phyloP scores from a whole-genome alignment of 1,284 basidiomycete genomes.

The Laetiporus sulphureus region DNA sequence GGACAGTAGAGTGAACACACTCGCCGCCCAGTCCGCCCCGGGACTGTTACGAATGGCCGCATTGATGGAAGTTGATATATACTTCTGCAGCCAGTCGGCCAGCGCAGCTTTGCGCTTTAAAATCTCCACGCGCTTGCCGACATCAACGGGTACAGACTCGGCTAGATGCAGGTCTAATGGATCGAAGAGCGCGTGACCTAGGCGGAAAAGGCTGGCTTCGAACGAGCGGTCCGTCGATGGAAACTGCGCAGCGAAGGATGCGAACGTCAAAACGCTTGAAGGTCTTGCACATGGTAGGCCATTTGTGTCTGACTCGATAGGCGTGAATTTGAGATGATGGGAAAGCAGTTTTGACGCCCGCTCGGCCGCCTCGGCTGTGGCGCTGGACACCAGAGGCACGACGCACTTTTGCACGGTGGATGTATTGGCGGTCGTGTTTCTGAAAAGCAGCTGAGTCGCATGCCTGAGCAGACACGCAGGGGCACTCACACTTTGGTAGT shows the following conservation, averaged over 20 bases:
- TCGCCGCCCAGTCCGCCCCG: slow-evolving; percentile 38
- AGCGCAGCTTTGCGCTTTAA: slow-evolving; percentile 79
- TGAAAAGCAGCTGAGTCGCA: slow-evolving; percentile 19
- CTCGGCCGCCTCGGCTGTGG: slow-evolving; percentile 30
- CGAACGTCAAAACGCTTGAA: slow-evolving; percentile 61
- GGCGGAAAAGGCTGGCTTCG: slow-evolving; percentile 79
- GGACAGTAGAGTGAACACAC: slow-evolving; percentile 75
- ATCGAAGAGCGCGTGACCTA: slow-evolving; percentile 92
- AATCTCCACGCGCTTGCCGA: slow-evolving; percentile 51
- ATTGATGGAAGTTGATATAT: slow-evolving; percentile 72
- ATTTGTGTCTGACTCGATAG: slow-evolving; percentile 50
- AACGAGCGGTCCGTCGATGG: slow-evolving; percentile 67
- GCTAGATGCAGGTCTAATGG: slow-evolving; percentile 61
- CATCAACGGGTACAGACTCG: slow-evolving; percentile 47
- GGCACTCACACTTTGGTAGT: slow-evolving; percentile 31
- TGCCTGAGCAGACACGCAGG: slow-evolving; percentile 33
- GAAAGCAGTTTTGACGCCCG: slow-evolving; percentile 66
- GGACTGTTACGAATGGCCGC: slow-evolving; percentile 56
- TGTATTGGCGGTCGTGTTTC: slow-evolving; percentile 49
- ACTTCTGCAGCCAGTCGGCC: slow-evolving; percentile 80
- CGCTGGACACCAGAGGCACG: slow-evolving; percentile 34
- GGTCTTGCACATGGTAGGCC: slow-evolving; percentile 56
- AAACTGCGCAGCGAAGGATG: slow-evolving; percentile 73
- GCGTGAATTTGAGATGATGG: slow-evolving; percentile 74
- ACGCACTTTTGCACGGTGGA: slow-evolving; percentile 46